Conservation (phyloP, 2,329 filamentous ascomycete genomes). For the Stemphylium vesicarium region DNA sequence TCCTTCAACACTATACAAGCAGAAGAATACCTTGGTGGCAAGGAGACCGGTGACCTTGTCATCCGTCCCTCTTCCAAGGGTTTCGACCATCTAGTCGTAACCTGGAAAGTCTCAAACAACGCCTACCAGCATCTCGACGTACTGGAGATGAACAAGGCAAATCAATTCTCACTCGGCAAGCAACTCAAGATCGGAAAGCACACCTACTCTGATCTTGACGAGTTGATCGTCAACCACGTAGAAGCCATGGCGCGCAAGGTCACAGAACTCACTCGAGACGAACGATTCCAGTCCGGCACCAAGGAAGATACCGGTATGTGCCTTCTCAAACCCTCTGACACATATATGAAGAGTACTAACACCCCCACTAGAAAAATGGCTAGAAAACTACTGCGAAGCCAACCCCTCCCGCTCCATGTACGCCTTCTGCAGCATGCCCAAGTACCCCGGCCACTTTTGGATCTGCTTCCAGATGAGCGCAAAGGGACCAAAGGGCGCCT, state of each 20-base stretch:
- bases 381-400: constrained; percentile 93
- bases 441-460: constrained; percentile 92
- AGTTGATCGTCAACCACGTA: constrained; percentile 95
- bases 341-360: constrained; percentile 13
- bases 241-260: constrained; percentile 98
- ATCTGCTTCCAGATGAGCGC: constrained; percentile 94
- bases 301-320: constrained; percentile 82
- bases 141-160: constrained; percentile 94
- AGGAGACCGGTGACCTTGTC: constrained; percentile 86
- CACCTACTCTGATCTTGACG: constrained; percentile 94
- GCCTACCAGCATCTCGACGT: constrained; percentile 99
- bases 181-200: constrained; percentile 87
- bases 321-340: neutral
- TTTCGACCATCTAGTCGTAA: constrained; percentile 91
- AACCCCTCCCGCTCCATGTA: constrained; percentile 94
- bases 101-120: constrained; percentile 96
- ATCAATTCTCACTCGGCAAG: constrained; percentile 90
- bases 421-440: constrained; percentile 91
- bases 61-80: constrained; percentile 96
- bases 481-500: constrained; percentile 73
- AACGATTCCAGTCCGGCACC: constrained; percentile 87
- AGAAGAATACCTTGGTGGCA: constrained; percentile 88
- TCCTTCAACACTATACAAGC: constrained; percentile 92
- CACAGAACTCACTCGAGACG: constrained; percentile 91
- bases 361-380: constrained; percentile 77